phyloP scores from a whole-genome alignment of 2,329 filamentous ascomycete genomes.

The Pseudocercospora musae region DNA sequence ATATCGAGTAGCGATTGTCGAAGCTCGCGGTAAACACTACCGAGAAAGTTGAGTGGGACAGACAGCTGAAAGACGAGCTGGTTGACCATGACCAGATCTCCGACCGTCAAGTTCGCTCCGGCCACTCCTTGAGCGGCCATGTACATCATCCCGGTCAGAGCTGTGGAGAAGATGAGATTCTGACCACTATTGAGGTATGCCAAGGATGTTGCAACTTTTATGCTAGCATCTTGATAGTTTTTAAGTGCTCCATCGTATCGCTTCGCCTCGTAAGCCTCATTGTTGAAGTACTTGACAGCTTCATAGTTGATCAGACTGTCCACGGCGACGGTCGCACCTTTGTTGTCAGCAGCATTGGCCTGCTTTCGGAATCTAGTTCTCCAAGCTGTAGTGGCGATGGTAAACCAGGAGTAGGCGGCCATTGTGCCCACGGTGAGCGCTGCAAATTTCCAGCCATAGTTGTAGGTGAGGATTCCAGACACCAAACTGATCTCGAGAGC shows the following conservation, averaged over 20 bases:
- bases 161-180: constrained; percentile 93
- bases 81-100: constrained; percentile 97
- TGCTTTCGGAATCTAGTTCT: constrained; percentile 93
- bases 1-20: constrained; percentile 94
- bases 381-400: constrained; percentile 94
- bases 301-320: constrained; percentile 99
- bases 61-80: constrained; percentile 98
- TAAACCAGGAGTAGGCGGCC: constrained; percentile 93
- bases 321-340: constrained; percentile 88
- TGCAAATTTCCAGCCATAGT: constrained; percentile 89
- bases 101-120: constrained; percentile 76
- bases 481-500: constrained; percentile 92
- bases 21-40: constrained; percentile 95
- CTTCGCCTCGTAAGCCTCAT: constrained; percentile 88
- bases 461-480: constrained; percentile 92
- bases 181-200: constrained; percentile 92
- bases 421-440: constrained; percentile 87
- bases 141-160: constrained; percentile 97
- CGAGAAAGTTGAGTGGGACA: constrained; percentile 93
- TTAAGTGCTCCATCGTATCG: constrained; percentile 85
- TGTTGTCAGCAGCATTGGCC: constrained; percentile 94
- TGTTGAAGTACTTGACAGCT: constrained; percentile 99
- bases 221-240: constrained; percentile 87
- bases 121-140: constrained; percentile 88
- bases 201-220: constrained; percentile 93